Conservation (phyloP, 1,284 basidiomycete species). For the Fistulinella staudtii region DNA sequence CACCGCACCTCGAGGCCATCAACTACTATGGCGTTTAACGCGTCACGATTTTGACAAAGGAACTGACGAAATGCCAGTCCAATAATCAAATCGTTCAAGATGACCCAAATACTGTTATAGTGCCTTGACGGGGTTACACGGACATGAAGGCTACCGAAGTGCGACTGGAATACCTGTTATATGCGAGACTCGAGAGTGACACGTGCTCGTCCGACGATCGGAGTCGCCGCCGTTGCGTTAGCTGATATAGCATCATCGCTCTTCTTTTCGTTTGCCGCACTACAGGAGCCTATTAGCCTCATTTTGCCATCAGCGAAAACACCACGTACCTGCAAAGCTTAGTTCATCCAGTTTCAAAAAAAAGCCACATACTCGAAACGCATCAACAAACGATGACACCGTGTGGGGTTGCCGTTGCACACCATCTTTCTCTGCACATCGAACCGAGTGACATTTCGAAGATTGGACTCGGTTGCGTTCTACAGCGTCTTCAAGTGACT, state of each 20-base stretch:
- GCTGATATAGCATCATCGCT: constrained; percentile 40
- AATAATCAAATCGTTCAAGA: constrained; percentile 86
- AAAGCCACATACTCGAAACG: not conserved
- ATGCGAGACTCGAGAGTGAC: constrained; percentile 38
- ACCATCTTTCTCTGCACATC: not conserved
- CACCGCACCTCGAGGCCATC: constrained; percentile 40
- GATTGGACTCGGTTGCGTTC: constrained; percentile 4
- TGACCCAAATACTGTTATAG: constrained; percentile 89
- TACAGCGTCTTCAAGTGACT: constrained; percentile 22
- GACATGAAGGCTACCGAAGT: not conserved
- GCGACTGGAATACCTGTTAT: constrained; percentile 52
- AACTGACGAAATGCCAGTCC: constrained; percentile 70
- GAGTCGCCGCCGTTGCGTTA: constrained; percentile 36
- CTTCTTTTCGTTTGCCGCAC: constrained; percentile 51
- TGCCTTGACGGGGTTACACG: constrained; percentile 50
- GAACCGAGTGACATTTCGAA: not conserved
- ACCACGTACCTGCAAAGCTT: constrained; percentile 27
- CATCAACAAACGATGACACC: not conserved
- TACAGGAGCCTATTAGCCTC: constrained; percentile 11
- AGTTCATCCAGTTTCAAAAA: constrained; percentile 15
- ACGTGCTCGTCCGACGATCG: constrained; percentile 8
- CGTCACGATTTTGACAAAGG: constrained; percentile 56
- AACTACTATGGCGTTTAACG: constrained; percentile 40
- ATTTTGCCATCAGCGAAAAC: not conserved
- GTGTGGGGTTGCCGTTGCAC: not conserved